Percentiles rank a stretch among this genome's conserved stretches.
These are phyloP conservation scores for Leishmania braziliensis DNA, from an alignment of 208 protist genomes.

Conservation along the genomic window DNA sequence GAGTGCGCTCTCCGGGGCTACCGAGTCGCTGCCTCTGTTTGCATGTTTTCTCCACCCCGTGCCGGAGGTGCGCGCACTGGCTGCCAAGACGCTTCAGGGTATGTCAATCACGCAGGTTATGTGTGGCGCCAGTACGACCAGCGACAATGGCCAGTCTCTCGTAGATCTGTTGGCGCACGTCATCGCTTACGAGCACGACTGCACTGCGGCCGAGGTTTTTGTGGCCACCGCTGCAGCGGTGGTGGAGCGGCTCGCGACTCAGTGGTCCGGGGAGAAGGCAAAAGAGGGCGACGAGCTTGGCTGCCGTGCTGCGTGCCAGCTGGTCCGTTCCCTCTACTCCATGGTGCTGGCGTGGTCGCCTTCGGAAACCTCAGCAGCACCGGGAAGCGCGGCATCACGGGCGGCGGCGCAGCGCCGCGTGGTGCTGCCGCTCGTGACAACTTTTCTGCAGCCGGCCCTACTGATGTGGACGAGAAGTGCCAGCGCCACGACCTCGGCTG, in stretches of 20 bases:
- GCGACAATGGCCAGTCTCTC: conserved; percentile 37
- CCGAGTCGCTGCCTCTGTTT: conserved; percentile 75
- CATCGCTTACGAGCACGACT: conserved; percentile 36
- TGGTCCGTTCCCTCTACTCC: conserved; percentile 27
- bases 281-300: neutral
- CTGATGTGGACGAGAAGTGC: conserved; percentile 14
- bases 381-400: neutral
- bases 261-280: neutral
- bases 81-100: conserved; percentile 40
- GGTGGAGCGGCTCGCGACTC: conserved; percentile 24
- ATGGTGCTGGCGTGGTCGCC: conserved; percentile 28
- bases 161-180: conserved; percentile 56
- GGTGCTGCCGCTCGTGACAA: conserved; percentile 28
- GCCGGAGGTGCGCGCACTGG: conserved; percentile 62
- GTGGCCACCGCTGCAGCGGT: conserved; percentile 24
- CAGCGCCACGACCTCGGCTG: neutral
- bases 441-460: conserved; percentile 15
- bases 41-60: conserved; percentile 80
- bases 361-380: conserved; percentile 6
- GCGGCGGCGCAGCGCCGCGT: conserved; percentile 18
- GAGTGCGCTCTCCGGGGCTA: conserved; percentile 14
- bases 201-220: conserved; percentile 31
- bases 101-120: conserved; percentile 61
- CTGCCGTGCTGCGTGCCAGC: conserved; percentile 20
- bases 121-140: neutral